These are phyloP conservation scores for Pleurotus citrinopileatus DNA, from an alignment of 768 basidiomycete species.

Conservation along the genomic window DNA sequence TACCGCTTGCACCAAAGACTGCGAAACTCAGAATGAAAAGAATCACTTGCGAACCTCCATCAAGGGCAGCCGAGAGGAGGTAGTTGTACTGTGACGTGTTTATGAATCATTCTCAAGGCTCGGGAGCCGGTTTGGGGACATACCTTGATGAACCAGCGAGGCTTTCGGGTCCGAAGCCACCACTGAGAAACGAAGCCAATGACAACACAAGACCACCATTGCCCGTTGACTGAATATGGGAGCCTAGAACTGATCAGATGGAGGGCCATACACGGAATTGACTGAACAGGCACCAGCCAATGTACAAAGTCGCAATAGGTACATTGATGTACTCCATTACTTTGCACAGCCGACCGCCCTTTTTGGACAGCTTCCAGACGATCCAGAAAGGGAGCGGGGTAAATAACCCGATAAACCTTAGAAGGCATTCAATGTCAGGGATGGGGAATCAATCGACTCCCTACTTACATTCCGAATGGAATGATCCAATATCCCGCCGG, in stretches of 20 bases:
- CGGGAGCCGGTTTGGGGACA: slow-evolving; percentile 1
- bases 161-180: slow-evolving; percentile 42
- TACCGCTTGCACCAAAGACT: slow-evolving; percentile 37
- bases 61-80: slow-evolving; percentile 45
- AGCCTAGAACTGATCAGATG: slow-evolving; percentile 21
- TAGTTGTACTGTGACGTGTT: slow-evolving; percentile 34
- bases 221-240: slow-evolving; percentile 52
- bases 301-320: slow-evolving; percentile 40
- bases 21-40: slow-evolving; percentile 43
- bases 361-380: slow-evolving; percentile 33
- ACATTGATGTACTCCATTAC: slow-evolving; percentile 41
- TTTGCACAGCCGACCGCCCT: slow-evolving; percentile 27
- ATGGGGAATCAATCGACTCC: not conserved
- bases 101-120: not conserved
- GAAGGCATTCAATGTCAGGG: not conserved
- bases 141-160: slow-evolving; percentile 47
- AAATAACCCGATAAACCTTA: slow-evolving; percentile 42
- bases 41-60: slow-evolving; percentile 47
- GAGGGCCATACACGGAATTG: not conserved
- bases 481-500: slow-evolving; percentile 40
- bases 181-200: slow-evolving; percentile 48
- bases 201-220: slow-evolving; percentile 52
- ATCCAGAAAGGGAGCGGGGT: slow-evolving; percentile 50
- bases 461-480: slow-evolving; percentile 42
- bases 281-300: slow-evolving; percentile 26